Evolutionary conservation across 1,139 yeast genomes (phyloP).

Genomic region (Debaryomyces fabryi): DNA sequence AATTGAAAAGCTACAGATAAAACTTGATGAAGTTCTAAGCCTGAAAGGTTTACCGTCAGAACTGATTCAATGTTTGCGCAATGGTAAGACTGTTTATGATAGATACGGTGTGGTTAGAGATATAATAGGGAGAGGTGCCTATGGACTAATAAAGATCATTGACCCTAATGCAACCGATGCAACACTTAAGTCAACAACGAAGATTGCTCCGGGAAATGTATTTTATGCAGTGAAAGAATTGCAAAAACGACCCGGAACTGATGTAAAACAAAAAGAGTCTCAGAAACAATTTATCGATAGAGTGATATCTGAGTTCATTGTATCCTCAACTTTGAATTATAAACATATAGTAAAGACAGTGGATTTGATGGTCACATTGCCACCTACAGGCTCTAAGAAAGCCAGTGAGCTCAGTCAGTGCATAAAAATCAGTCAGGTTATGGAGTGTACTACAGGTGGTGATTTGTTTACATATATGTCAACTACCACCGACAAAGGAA

Average conservation of each 20-base stretch:
- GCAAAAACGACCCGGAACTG: conserved; percentile 21
- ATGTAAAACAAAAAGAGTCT: conserved; percentile 54
- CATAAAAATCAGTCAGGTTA: conserved; percentile 70
- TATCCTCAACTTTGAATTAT: conserved; percentile 69
- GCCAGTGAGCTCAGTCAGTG: conserved; percentile 5
- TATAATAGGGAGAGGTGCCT: conserved; percentile 82
- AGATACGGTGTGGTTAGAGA: conserved; percentile 82
- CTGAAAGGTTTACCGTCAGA: conserved; percentile 23
- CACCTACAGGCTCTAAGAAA: conserved; percentile 13
- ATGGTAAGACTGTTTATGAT: conserved; percentile 41
- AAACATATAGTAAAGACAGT: conserved; percentile 70
- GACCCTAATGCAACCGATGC: conserved; percentile 50
- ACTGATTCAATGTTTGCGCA: conserved; percentile 18
- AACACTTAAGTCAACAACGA: conserved; percentile 7
- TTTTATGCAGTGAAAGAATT: conserved; percentile 78
- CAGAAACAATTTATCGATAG: conserved; percentile 64
- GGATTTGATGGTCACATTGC: conserved; percentile 57
- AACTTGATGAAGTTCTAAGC: conserved; percentile 33
- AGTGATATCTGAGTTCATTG: conserved; percentile 75
- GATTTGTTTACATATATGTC: conserved; percentile 54
- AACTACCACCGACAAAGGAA: conserved; percentile 19
- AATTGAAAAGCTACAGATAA: conserved; percentile 51
- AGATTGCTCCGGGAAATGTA: conserved; percentile 36
- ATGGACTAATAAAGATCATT: conserved; percentile 76
- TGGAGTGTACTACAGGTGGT: conserved; percentile 79